phyloP scores from a whole-genome alignment of 176 grass and related monocot species.

The Paspalum vaginatum region DNA sequence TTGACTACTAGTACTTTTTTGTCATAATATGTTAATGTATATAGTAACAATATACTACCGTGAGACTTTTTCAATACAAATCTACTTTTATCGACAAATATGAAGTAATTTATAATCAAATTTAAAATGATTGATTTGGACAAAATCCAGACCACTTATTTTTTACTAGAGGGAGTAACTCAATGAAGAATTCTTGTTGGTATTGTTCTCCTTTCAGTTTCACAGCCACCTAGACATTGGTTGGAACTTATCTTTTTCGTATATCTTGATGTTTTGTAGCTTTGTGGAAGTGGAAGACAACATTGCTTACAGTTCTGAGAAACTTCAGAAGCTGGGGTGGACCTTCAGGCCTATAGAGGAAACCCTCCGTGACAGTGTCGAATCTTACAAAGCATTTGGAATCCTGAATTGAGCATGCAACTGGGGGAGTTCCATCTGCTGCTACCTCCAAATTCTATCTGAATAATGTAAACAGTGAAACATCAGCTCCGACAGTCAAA shows the following conservation, averaged over 20 bases:
- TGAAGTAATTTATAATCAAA: too few species aligned
- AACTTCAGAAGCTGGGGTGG: constrained; percentile 54
- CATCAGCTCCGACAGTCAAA: neutral
- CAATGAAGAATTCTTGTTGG: too few species aligned
- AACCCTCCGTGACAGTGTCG: constrained; percentile 44
- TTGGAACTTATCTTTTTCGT: neutral
- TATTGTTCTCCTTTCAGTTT: neutral
- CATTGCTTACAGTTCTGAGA: constrained; percentile 9
- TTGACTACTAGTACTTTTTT: too few species aligned
- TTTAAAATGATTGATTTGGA: too few species aligned
- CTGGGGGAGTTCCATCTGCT: neutral
- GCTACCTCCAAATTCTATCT: neutral
- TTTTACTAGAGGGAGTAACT: too few species aligned
- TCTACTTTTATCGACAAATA: too few species aligned
- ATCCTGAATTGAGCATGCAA: constrained; percentile 37
- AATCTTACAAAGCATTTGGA: constrained; percentile 50
- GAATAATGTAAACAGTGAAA: neutral
- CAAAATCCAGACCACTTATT: too few species aligned
- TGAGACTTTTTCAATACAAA: too few species aligned
- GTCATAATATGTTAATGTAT: too few species aligned
- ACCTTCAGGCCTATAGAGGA: constrained; percentile 50
- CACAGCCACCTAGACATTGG: neutral
- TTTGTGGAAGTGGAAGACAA: constrained; percentile 46
- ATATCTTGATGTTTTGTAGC: constrained; percentile 21
- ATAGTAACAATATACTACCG: too few species aligned